A percentile compares a stretch with the other conserved stretches of the same genome.
Evolutionary conservation across 352 stramenopile species (phyloP).

Genomic region (Phytophthora ohioensis): DNA sequence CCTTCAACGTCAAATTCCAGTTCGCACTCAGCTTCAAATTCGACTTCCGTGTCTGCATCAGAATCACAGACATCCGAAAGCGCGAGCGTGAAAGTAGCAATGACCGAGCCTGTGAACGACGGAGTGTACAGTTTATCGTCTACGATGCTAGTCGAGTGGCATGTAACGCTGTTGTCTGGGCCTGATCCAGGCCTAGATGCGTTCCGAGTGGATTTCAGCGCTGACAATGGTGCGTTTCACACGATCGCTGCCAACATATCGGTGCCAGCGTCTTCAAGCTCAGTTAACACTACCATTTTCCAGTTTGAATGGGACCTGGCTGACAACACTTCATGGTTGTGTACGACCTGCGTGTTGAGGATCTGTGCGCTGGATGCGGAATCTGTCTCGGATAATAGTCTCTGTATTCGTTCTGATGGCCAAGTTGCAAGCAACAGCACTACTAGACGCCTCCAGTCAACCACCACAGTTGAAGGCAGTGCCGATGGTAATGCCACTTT

Average conservation of each 20-base stretch:
- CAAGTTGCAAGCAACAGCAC: slow-evolving; percentile 6
- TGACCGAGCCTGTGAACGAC: slow-evolving; percentile 52
- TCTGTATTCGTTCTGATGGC: slow-evolving; percentile 67
- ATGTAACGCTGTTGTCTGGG: slow-evolving; percentile 37
- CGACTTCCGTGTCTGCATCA: slow-evolving; percentile 15
- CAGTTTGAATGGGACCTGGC: slow-evolving; percentile 59
- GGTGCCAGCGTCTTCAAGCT: slow-evolving; percentile 1
- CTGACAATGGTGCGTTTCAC: slow-evolving; percentile 47
- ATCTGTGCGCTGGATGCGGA: slow-evolving; percentile 44
- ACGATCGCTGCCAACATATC: slow-evolving; percentile 39
- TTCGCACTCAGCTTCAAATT: slow-evolving; percentile 24
- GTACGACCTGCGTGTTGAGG: slow-evolving; percentile 55
- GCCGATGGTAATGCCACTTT: slow-evolving; percentile 44
- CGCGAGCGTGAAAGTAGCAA: slow-evolving; percentile 40
- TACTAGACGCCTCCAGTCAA: slow-evolving; percentile 24
- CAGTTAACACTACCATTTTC: slow-evolving; percentile 29
- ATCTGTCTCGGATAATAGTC: slow-evolving; percentile 20
- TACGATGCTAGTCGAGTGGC: slow-evolving; percentile 54
- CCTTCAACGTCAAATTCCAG: slow-evolving; percentile 12
- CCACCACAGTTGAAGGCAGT: slow-evolving; percentile 10
- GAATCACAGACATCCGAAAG: slow-evolving; percentile 20
- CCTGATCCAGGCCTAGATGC: slow-evolving; percentile 29
- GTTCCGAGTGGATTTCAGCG: slow-evolving; percentile 61
- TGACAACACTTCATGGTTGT: slow-evolving; percentile 48
- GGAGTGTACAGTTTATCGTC: slow-evolving; percentile 56